Conservation (phyloP, 225 moss, liverwort and hornwort genomes). For the Anthoceros angustus region DNA sequence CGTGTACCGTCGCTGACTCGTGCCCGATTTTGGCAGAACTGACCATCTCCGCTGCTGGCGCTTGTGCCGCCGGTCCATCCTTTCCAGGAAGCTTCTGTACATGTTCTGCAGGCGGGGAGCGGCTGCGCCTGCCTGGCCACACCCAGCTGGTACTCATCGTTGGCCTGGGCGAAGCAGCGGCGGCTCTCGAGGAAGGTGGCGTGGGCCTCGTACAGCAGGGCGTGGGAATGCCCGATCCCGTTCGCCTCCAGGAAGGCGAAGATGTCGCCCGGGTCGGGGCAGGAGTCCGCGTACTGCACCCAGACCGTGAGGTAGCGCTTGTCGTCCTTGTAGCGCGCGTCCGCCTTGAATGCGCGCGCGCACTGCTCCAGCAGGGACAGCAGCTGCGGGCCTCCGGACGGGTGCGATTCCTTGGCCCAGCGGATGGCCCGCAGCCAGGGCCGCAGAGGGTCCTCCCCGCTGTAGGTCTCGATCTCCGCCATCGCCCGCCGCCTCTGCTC, state of each 20-base stretch:
- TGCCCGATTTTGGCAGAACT: conserved; percentile 51
- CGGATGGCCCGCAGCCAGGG: conserved; percentile 83
- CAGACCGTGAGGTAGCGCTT: conserved; percentile 69
- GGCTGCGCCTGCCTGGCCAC: conserved; percentile 72
- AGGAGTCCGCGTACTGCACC: conserved; percentile 80
- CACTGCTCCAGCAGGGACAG: conserved; percentile 54
- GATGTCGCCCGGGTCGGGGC: conserved; percentile 69
- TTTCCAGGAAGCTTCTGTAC: conserved; percentile 64
- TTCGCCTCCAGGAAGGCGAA: conserved; percentile 69
- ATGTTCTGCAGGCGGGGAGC: conserved; percentile 52
- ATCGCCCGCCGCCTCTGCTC: conserved; percentile 27
- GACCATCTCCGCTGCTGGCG: conserved; percentile 46
- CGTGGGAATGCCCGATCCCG: conserved; percentile 70
- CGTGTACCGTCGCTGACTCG: conserved; percentile 72
- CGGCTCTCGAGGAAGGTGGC: conserved; percentile 70
- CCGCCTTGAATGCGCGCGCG: conserved; percentile 60
- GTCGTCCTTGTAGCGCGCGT: conserved; percentile 63
- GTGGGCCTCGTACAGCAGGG: conserved; percentile 76
- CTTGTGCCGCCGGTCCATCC: conserved; percentile 64
- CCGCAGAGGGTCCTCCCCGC: conserved; percentile 43
- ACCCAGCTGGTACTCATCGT: conserved; percentile 68
- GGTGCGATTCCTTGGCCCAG: conserved; percentile 78
- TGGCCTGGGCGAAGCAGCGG: conserved; percentile 47
- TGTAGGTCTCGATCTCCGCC: conserved; percentile 56
- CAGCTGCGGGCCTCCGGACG: conserved; percentile 58